phyloP scores from a whole-genome alignment of 2,329 filamentous ascomycete genomes.

The Penicillium sp. region DNA sequence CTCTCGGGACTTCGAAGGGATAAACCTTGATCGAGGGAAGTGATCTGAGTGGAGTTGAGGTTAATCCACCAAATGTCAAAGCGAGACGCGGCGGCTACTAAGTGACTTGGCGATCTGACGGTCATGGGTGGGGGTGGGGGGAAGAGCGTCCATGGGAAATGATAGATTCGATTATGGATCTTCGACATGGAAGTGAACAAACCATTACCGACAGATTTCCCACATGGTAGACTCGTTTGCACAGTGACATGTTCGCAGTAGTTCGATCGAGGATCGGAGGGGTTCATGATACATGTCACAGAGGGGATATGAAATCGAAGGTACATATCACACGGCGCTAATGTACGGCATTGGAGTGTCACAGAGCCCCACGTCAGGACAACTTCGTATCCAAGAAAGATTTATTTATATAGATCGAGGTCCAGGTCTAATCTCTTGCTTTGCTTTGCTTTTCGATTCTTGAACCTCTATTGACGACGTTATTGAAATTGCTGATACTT shows the following conservation, averaged over 20 bases:
- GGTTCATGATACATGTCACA: slow-evolving; percentile 23
- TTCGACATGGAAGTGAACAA: too few species aligned
- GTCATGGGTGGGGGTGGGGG: background rate
- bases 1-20: background rate
- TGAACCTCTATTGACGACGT: background rate
- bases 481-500: background rate
- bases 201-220: too few species aligned
- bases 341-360: slow-evolving; percentile 9
- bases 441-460: background rate
- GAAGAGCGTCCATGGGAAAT: too few species aligned
- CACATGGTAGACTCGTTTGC: background rate
- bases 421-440: too few species aligned
- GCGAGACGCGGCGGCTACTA: slow-evolving; percentile 3
- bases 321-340: slow-evolving; percentile 16
- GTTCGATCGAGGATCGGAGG: slow-evolving; percentile 8
- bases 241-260: background rate
- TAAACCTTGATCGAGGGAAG: background rate
- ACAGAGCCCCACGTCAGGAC: background rate
- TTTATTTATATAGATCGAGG: background rate
- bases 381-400: background rate
- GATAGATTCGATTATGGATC: too few species aligned
- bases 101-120: background rate
- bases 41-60: slow-evolving; percentile 2
- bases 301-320: slow-evolving; percentile 18
- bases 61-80: slow-evolving; percentile 3